These are phyloP conservation scores for Pseudocercospora crystallina DNA, from an alignment of 2,329 filamentous ascomycete genomes.

Conservation along the genomic window DNA sequence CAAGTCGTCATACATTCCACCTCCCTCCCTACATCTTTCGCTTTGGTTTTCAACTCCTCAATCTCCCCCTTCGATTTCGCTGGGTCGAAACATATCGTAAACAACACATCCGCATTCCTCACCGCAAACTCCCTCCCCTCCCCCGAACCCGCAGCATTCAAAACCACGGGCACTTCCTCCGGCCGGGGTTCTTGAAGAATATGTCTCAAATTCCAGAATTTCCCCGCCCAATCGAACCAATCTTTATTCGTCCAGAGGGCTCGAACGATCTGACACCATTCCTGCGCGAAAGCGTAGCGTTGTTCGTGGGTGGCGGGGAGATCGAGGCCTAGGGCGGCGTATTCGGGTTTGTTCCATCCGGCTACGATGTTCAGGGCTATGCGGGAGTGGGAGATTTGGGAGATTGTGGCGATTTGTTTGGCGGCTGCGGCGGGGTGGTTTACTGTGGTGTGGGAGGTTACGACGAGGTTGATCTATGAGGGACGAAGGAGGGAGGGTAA, in stretches of 20 bases:
- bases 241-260: not conserved
- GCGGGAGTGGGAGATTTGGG: not conserved
- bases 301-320: not conserved
- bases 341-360: slow-evolving; percentile 1
- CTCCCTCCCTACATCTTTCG: not conserved
- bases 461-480: not conserved
- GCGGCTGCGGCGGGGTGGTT: not conserved
- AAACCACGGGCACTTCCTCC: not conserved
- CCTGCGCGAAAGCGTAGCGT: not conserved
- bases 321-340: not conserved
- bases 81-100: not conserved
- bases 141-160: slow-evolving; percentile 1
- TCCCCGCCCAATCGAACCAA: not conserved
- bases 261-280: not conserved
- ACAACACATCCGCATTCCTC: not conserved
- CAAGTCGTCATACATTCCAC: not conserved
- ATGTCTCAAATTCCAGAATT: not conserved
- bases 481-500: no score
- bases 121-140: not conserved
- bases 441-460: not conserved
- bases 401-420: not conserved
- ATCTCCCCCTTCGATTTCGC: not conserved
- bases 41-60: not conserved
- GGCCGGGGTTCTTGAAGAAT: not conserved
- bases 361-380: slow-evolving; percentile 5